phyloP scores from a whole-genome alignment of 768 basidiomycete species.

The Agaricus blazei region DNA sequence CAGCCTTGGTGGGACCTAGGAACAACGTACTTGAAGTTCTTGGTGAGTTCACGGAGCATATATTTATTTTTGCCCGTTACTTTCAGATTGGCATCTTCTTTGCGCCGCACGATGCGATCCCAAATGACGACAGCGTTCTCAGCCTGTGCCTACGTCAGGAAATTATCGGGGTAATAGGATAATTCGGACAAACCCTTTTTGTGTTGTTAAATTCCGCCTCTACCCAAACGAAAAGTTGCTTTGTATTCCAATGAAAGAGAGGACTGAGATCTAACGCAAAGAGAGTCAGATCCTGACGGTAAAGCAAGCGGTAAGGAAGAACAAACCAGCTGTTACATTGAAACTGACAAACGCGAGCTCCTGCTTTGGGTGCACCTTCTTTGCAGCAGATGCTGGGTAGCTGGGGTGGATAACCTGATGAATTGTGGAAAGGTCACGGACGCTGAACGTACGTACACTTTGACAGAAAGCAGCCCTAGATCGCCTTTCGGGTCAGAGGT shows the following conservation, averaged over 20 bases:
- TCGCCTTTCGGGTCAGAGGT: slow-evolving; percentile 51
- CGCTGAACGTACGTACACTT: slow-evolving; percentile 56
- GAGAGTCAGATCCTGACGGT: background rate
- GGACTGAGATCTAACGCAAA: slow-evolving; percentile 61
- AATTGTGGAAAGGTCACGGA: background rate
- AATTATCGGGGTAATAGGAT: background rate
- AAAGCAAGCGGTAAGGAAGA: slow-evolving; percentile 10
- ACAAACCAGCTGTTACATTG: slow-evolving; percentile 70
- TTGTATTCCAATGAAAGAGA: slow-evolving; percentile 95
- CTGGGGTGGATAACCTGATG: slow-evolving; percentile 21
- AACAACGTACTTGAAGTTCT: slow-evolving; percentile 65
- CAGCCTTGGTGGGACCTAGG: slow-evolving; percentile 2
- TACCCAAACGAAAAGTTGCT: slow-evolving; percentile 85
- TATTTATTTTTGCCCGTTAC: slow-evolving; percentile 78
- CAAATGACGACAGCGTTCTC: slow-evolving; percentile 72
- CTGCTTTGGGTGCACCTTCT: slow-evolving; percentile 57
- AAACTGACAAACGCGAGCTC: slow-evolving; percentile 81
- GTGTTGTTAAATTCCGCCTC: slow-evolving; percentile 77
- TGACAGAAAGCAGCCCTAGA: slow-evolving; percentile 57
- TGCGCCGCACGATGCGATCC: slow-evolving; percentile 86
- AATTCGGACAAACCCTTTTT: slow-evolving; percentile 38
- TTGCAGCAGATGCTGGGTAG: slow-evolving; percentile 34
- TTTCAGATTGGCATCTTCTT: slow-evolving; percentile 66
- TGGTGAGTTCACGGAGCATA: slow-evolving; percentile 68
- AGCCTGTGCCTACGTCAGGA: slow-evolving; percentile 13